Base-by-base conservation (phyloP, 2,329 filamentous ascomycete species). In the Fusarium brevicatenulatum region DNA sequence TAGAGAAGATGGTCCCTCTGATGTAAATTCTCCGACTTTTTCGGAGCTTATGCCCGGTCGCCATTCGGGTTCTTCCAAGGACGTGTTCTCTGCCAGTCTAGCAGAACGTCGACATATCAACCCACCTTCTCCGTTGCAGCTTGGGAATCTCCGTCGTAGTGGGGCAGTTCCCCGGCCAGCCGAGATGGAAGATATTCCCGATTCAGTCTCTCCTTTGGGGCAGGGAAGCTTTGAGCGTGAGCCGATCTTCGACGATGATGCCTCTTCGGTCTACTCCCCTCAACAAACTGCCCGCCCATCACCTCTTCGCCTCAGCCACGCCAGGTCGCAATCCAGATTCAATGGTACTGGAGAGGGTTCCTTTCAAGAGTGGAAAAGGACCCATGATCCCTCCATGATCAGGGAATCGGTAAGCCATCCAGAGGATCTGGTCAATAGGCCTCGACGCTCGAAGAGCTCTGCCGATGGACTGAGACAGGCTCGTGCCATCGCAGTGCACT, bases 31-130 rank as follows among this genome's bases (percentile, higher is more conserved):
- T 28, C 73, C 78, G 12, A 79, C 76, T 18, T 80, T 81, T 65
- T 80, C 78, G 11, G 79, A 81, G 39, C 68, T 81, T 30, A 80
- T 81, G 78, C 78, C 80, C 19, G 65, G 73, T 13, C 65, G 47
- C 7, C 64, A 72, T 7, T 65, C 75, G 40, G 37, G 44, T n/a
- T 67, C 62, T 19, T 50, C 58, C 6, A 65, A 57, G 9, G 75
- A 78, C 25, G 18, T 64, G 8, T 74, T 71, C 28, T 50, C 63
- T 9, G 39, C 63, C 4, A 80, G 61, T 50, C 63, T 82, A 36
- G 80, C 80, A 43, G 76, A 79, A 43, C 79, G 81, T 36, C 78
- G 81, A 15, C 77, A 78, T 23, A 77, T 71, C 36, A 68, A 60
- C 7, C 65, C 74, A 1, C 80, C 79, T 28, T 67, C 78, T 34